Percentiles rank a stretch among this genome's conserved stretches.
phyloP scores from a whole-genome alignment of 1,139 yeast species.

The Hansenula anomala region DNA sequence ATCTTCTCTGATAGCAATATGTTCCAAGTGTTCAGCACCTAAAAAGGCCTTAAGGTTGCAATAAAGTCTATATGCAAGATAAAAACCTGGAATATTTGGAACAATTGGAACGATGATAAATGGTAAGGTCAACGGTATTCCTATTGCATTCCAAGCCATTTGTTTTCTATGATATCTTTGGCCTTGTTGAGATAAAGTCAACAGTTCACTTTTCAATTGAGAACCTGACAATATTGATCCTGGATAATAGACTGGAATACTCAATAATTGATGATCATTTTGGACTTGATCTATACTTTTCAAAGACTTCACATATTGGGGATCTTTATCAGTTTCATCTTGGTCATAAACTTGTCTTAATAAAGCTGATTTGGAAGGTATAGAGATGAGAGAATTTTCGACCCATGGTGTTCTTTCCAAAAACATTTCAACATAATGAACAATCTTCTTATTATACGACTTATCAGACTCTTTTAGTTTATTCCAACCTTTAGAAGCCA shows the following conservation, averaged over 20 bases:
- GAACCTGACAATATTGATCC: conserved; percentile 16
- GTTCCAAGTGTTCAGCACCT: conserved; percentile 60
- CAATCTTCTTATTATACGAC: conserved; percentile 37
- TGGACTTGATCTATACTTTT: conserved; percentile 1
- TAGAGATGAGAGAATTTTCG: conserved; percentile 44
- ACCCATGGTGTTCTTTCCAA: conserved; percentile 45
- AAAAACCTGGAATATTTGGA: conserved; percentile 95
- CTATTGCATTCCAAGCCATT: conserved; percentile 46
- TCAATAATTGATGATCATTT: conserved; percentile 3
- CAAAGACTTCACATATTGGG: background rate
- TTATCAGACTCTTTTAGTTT: conserved; percentile 36
- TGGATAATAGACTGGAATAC: conserved; percentile 25
- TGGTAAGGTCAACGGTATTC: conserved; percentile 78
- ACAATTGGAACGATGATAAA: conserved; percentile 77
- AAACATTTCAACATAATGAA: conserved; percentile 32
- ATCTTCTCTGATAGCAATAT: conserved; percentile 35
- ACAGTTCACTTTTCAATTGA: conserved; percentile 22
- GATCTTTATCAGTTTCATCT: conserved; percentile 4
- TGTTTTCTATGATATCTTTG: conserved; percentile 37
- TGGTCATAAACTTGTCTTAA: conserved; percentile 15
- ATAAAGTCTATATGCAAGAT: conserved; percentile 74
- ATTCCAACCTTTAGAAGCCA: conserved; percentile 45
- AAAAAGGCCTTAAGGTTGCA: conserved; percentile 76
- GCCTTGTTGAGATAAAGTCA: conserved; percentile 30
- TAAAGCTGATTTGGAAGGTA: conserved; percentile 36